Conservation (phyloP, 352 stramenopile species). For the Globisporangium lucens region DNA sequence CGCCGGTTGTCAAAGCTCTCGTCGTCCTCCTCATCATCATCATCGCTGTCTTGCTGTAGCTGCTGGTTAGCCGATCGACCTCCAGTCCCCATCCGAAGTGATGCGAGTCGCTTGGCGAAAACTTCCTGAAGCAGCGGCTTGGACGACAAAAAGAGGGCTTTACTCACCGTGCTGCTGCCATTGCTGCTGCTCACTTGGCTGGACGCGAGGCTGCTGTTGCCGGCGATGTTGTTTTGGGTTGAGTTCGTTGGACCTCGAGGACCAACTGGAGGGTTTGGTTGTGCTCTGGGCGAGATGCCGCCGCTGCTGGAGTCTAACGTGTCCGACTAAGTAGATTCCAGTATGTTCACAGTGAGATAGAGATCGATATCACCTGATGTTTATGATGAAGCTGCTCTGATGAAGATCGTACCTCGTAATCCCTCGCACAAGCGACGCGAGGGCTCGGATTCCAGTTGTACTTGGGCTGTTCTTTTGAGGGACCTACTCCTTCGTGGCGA, state of each 20-base stretch:
- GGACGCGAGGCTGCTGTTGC: not conserved
- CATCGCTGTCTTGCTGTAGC: not conserved
- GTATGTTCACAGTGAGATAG: not conserved
- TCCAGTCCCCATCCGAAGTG: conserved; percentile 3
- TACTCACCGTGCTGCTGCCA: conserved; percentile 6
- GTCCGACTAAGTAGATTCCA: conserved; percentile 9
- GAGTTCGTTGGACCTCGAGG: not conserved
- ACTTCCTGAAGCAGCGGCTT: conserved; percentile 17
- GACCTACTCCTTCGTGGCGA: not conserved
- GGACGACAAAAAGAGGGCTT: conserved; percentile 7
- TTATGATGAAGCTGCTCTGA: too few species aligned
- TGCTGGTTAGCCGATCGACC: not conserved
- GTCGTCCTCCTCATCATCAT: conserved; percentile 16
- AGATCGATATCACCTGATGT: too few species aligned
- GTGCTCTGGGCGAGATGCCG: conserved; percentile 8
- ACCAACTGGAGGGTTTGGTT: too few species aligned
- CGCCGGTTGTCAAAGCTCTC: conserved; percentile 11
- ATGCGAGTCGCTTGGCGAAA: conserved; percentile 17
- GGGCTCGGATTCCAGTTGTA: conserved; percentile 1
- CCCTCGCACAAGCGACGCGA: not conserved
- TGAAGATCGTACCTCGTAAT: conserved; percentile 6
- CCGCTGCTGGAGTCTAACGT: conserved; percentile 18
- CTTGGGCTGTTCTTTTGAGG: not conserved
- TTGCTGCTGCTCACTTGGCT: conserved; percentile 14
- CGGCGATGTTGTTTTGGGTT: not conserved